phyloP scores from a whole-genome alignment of 2,329 filamentous ascomycete genomes.

The Balansia obtecta region DNA sequence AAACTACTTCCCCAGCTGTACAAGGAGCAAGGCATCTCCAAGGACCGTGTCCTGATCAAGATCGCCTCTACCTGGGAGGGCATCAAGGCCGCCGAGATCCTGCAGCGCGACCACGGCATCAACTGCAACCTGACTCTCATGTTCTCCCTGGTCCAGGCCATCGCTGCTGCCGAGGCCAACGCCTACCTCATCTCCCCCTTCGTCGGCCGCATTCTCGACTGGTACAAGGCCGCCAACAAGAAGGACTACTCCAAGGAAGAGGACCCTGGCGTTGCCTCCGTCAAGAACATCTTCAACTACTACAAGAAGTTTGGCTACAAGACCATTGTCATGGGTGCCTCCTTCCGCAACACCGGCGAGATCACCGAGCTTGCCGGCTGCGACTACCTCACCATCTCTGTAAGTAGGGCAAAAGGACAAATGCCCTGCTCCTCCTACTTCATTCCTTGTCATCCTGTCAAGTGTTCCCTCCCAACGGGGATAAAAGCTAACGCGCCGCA shows the following conservation, averaged over 20 bases:
- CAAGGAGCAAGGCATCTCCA: slow-evolving; percentile 79
- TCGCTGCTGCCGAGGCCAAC: slow-evolving; percentile 86
- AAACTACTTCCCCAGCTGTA: slow-evolving; percentile 59
- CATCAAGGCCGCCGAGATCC: slow-evolving; percentile 95
- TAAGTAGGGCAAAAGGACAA: slow-evolving; percentile 33
- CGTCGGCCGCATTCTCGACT: slow-evolving; percentile 97
- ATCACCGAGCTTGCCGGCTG: slow-evolving; percentile 97
- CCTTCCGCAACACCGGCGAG: slow-evolving; percentile 91
- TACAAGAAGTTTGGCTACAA: slow-evolving; percentile 99
- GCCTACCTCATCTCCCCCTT: slow-evolving; percentile 99
- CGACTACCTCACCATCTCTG: slow-evolving; percentile 96
- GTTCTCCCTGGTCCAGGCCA: slow-evolving; percentile 92
- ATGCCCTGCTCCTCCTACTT: not conserved
- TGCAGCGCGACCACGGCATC: slow-evolving; percentile 89
- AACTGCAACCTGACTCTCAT: slow-evolving; percentile 99
- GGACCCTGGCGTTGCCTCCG: slow-evolving; percentile 92
- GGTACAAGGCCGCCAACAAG: slow-evolving; percentile 95
- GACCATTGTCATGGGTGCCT: slow-evolving; percentile 99
- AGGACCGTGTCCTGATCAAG: slow-evolving; percentile 97
- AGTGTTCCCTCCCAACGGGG: too few relatives aligned
- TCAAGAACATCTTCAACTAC: slow-evolving; percentile 97
- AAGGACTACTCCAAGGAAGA: slow-evolving; percentile 83
- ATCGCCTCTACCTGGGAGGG: slow-evolving; percentile 98
- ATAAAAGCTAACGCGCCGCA: slow-evolving; percentile 7
- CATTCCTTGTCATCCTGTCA: too few relatives aligned